phyloP scores from a whole-genome alignment of 441 rosid species.

The Populus tomentosa region DNA sequence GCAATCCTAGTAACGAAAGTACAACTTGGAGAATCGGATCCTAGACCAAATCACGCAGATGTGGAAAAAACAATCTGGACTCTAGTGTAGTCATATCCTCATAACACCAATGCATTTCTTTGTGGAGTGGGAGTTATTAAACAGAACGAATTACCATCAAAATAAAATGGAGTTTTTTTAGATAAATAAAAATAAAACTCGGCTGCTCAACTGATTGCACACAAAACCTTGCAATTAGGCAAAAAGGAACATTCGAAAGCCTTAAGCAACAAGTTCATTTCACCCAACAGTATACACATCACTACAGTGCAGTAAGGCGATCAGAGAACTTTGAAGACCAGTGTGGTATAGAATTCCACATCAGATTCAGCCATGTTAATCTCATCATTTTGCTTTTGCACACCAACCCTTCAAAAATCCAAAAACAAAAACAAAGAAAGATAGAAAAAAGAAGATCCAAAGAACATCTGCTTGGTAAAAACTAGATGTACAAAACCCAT shows the following conservation, averaged over 20 bases:
- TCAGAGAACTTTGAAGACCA: conserved; percentile 55
- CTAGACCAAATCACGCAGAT: no score
- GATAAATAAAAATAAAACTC: neutral
- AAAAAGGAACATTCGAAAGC: neutral
- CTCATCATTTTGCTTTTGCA: conserved; percentile 26
- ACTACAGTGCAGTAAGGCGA: conserved; percentile 13
- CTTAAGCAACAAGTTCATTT: neutral
- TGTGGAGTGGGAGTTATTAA: neutral
- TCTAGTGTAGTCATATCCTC: no score
- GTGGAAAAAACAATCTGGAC: no score
- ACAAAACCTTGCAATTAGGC: neutral
- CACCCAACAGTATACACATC: neutral
- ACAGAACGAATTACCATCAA: neutral
- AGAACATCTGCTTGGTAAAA: neutral
- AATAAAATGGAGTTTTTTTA: neutral
- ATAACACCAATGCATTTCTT: no score
- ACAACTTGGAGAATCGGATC: neutral
- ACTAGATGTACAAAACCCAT: neutral
- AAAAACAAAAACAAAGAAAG: neutral
- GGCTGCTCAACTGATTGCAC: neutral
- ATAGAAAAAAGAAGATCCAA: no score
- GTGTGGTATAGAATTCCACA: conserved; percentile 25
- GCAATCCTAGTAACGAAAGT: neutral
- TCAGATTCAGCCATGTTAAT: conserved; percentile 17
- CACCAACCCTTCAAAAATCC: neutral